Base-by-base conservation (phyloP, 192 early-diverging fungal species). In the Umbelopsis ramanniana region DNA sequence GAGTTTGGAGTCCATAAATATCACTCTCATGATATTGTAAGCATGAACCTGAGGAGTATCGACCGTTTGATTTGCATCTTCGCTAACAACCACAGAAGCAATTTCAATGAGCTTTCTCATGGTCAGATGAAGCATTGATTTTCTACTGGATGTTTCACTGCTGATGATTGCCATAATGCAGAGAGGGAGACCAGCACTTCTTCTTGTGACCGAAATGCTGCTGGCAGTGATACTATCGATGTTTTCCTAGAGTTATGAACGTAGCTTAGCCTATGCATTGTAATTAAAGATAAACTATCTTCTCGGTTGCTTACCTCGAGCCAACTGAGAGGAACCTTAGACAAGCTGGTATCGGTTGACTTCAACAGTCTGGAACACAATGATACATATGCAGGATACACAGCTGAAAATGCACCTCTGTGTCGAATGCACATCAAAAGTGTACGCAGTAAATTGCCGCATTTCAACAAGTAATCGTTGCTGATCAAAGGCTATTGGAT, bases 11-110 rank as follows among this genome's bases (percentile, higher is more conserved):
- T 97, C 95, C 81, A 89, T 89, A 48, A 98, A 88, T 48, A 98
- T 84, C 2, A 85, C 85, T 46, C 94, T 87, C 68, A 97, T 77
- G 69, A 97, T 92, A 71, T 97, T 98, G 78, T 92, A 93, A 11
- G 94, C 93, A 76, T 98, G 97, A 3, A 98, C 95, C 77, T 97
- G 95, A 5, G 93, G 93, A 53, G 95, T 78, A 78, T 97, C 95
- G 19, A 91, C 84, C 1, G 86, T 87, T 46, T 91, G 85, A 57
- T 95, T 83, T 9, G 81, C 82, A 68, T 82, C 86, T 0, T 63
- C 52, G 37, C 79, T 76, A 6, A 79, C 71, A 35, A 70, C 72
- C 3, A 75, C 71, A 10, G 47, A 72, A 11, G 88, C 92, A 53
- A 96, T 83, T 7, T 80, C 79, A 74, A 97, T 84, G 3, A 96